Base-by-base conservation (phyloP, 2,329 filamentous ascomycete species). In the Elsinoe necatrix region DNA sequence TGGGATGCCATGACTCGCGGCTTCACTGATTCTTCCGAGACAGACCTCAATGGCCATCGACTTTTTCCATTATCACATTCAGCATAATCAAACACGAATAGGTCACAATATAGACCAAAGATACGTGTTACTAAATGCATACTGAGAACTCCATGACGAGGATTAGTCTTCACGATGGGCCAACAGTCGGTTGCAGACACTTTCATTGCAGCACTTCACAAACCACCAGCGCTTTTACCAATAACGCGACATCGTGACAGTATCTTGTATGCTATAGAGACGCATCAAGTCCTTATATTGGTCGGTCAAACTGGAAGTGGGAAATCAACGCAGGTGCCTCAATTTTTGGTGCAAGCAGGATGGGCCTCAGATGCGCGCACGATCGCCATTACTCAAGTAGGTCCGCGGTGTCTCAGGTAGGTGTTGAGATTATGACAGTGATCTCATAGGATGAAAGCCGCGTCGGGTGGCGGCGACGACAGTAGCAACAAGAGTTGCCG, bases 261-360 rank as follows among this genome's bases (percentile, higher is more conserved):
- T 55, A 75, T 98, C 1, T 79, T 96, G 1, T 97, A 95, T 71
- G 79, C 91, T 12, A 81, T 96, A 58, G 92, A 97, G 69, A 90
- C 82, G 6, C 82, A 83, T 61, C 85, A 87, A 0, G 85, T 97
- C 57, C 92, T 88, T 0, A 89, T 97, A 52, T 83, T 97, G 11
- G 84, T 97, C 56, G 93, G 92, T 7, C 90, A 96, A 68, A 97
- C 93, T 1, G 93, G 93, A 3, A 95, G 88, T 21, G 91, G 92
- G 41, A 97, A 97, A 72, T 95, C 91, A 1, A 97, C 93, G 0
- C 93, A 97, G 68, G 85, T 97, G 42, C 93, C 93, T 0, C 92
- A 96, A 64, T 97, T 87, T 65, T 79, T 97, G 11, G 85, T 95
- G 58, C 79, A 87, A 64, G 88, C 86, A 65, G 92, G 92, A 71